Evolutionary conservation across 208 protist genomes (phyloP), one percentile per base, ranked within the genome.

Genomic region (Wallacemonas sp.): DNA sequence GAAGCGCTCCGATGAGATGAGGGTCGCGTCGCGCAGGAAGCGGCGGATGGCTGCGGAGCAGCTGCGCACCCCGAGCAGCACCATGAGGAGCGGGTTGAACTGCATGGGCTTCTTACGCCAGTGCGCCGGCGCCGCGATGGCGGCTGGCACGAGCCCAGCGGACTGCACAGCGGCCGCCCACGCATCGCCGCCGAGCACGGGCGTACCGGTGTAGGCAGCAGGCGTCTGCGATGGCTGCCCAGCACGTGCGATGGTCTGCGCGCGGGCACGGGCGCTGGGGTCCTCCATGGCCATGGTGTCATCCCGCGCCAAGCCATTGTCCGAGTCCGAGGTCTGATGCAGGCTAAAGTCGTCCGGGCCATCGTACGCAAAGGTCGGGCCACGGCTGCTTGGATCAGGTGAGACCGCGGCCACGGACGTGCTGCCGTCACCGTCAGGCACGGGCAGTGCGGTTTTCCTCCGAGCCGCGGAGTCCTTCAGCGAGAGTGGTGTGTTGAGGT

Each of bases 1-100:
- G 36, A 95, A 90, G 17, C 70, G 74, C 66, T 93, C 80, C 26
- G 89, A 81, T 3, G 82, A 90, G 60, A 95, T 19, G 26, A 95
- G 68, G 14, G 78, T 77, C 61, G 81, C 43, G 61, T 95, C 89
- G 29, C 86, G 89, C 55, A 93, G 62, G 62, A 91, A 76, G 46
- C 87, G 86, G 21, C 89, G 86, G 33, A 68, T 69, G 44, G 79
- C 84, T 0, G 89, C 84, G 19, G 82, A 74, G 38, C 84, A 36
- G 75, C 74, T 93, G 44, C 89, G 86, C 19, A 92, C 63, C n/a
- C 76, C 82, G 8, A 93, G 76, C 54, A 93, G 66, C 38, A 86
- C 44, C 80, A 93, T 90, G 27, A 91, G 74, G 17, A 76, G 27
- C 33, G 82, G 71, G 43, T 74, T 80, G 54, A 95, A 95, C 58